Evolutionary conservation across 1,139 yeast species (phyloP).

Genomic region (Suhomyces maxii): DNA sequence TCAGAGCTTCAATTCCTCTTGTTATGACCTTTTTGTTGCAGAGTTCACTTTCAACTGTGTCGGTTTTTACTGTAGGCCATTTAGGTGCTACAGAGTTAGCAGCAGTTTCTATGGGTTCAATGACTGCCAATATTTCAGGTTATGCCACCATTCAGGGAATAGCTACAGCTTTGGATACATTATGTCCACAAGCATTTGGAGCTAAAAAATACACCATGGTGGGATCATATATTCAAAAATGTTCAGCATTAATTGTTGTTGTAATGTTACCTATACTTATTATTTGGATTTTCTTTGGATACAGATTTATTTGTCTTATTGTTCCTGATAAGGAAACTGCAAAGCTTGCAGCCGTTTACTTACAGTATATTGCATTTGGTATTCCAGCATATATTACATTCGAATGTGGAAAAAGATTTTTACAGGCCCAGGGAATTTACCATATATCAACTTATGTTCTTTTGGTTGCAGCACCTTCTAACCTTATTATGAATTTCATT

Average conservation of each 20-base stretch:
- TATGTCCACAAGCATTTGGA: slow-evolving; percentile 70
- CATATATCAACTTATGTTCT: slow-evolving; percentile 54
- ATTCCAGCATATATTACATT: slow-evolving; percentile 56
- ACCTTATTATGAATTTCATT: slow-evolving; percentile 48
- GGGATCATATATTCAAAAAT: slow-evolving; percentile 54
- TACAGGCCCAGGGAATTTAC: slow-evolving; percentile 56
- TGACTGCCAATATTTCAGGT: slow-evolving; percentile 62
- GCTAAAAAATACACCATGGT: slow-evolving; percentile 54
- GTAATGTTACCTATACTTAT: slow-evolving; percentile 52
- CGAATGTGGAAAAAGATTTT: slow-evolving; percentile 55
- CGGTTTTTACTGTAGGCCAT: slow-evolving; percentile 60
- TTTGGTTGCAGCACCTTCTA: slow-evolving; percentile 54
- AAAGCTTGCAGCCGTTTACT: slow-evolving; percentile 49
- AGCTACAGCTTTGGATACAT: slow-evolving; percentile 81
- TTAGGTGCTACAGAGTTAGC: slow-evolving; percentile 59
- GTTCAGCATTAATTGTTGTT: slow-evolving; percentile 50
- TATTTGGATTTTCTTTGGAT: slow-evolving; percentile 51
- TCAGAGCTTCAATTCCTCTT: slow-evolving; percentile 50
- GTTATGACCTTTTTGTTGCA: slow-evolving; percentile 56
- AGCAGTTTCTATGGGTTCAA: slow-evolving; percentile 62
- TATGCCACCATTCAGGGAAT: slow-evolving; percentile 60
- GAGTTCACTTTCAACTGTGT: slow-evolving; percentile 56
- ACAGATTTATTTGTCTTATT: slow-evolving; percentile 34
- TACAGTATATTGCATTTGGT: slow-evolving; percentile 51
- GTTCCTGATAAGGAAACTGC: slow-evolving; percentile 54